Conservation (phyloP, 148 eudicot genomes). For the Pouteria glomerata region DNA sequence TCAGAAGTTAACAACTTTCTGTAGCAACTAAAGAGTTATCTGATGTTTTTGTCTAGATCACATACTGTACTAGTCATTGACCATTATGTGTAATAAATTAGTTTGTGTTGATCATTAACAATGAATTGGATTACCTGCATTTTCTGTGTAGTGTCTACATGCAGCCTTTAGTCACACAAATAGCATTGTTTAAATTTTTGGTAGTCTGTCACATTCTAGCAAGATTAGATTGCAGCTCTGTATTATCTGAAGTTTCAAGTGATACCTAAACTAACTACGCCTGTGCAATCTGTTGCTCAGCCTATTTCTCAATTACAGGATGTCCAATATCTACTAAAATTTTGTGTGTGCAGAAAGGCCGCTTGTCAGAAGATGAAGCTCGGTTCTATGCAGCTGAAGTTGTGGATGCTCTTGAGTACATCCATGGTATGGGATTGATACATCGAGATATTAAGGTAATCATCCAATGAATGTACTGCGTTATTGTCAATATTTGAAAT, state of each 20-base stretch:
- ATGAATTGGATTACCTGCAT: neutral
- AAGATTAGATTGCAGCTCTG: neutral
- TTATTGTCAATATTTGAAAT: slow-evolving; percentile 7
- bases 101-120: too few species aligned
- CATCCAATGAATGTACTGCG: neutral
- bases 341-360: slow-evolving; percentile 74
- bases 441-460: slow-evolving; percentile 98
- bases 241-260: neutral
- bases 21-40: neutral
- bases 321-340: slow-evolving; percentile 20
- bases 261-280: neutral
- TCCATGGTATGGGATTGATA: slow-evolving; percentile 89
- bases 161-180: neutral
- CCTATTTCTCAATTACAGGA: neutral
- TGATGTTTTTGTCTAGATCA: neutral
- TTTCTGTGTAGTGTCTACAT: neutral
- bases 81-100: too few species aligned
- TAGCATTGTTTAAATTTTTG: neutral
- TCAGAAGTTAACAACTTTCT: neutral
- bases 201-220: neutral
- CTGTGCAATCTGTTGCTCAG: neutral
- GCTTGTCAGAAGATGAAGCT: slow-evolving; percentile 88
- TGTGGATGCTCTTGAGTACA: slow-evolving; percentile 93
- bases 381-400: slow-evolving; percentile 96
- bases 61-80: neutral